Base-by-base conservation (phyloP, 2,329 filamentous ascomycete genomes). In the Hypoxylon sp. region DNA sequence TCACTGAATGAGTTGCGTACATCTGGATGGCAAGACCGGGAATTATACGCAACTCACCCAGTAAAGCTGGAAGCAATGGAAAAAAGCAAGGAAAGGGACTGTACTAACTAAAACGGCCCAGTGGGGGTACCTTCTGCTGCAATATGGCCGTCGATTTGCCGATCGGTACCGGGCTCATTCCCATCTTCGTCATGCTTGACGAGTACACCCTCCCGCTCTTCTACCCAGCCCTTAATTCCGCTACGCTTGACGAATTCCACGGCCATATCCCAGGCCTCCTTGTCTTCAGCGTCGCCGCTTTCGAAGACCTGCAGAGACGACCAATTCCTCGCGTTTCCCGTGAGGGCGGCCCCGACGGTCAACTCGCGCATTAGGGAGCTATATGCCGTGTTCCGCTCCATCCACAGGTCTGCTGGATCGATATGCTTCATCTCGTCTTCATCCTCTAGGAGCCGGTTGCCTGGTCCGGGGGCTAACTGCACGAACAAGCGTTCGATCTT, bases 381-480 rank as follows among this genome's bases (percentile, higher is more conserved):
- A 74, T 88, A 88, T 0, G 82, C 79, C 1, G 83, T 84, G 64
- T 85, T 82, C 13, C 86, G 83, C 75, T 89, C 86, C 78, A 85
- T 84, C 86, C 87, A 88, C 2, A 85, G 73, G 61, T 85, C 83
- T 0, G 78, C 77, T 13, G 79, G 73, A 17, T 84, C 80, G 51
- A 85, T 77, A 27, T 82, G 76, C 58, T 74, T 74, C 72, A 82
- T 81, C 61, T 81, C 79, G 10, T 78, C 75, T 46, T 73, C 73
- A 49, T 83, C 78, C 31, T 79, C 72, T 13, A 81, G 74, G 10
- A 81, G 73, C 37, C 72, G 66, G 64, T 79, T 78, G 17, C 74
- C 78, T 1, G 82, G 81, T 31, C 81, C 78, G 0, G 77, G 77
- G 0, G 71, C 73, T 7, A 86, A 74, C 64, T 89, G 89, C 11